Evolutionary conservation across 1,284 basidiomycete species (phyloP).

Genomic region (Leccinum subrobustum): DNA sequence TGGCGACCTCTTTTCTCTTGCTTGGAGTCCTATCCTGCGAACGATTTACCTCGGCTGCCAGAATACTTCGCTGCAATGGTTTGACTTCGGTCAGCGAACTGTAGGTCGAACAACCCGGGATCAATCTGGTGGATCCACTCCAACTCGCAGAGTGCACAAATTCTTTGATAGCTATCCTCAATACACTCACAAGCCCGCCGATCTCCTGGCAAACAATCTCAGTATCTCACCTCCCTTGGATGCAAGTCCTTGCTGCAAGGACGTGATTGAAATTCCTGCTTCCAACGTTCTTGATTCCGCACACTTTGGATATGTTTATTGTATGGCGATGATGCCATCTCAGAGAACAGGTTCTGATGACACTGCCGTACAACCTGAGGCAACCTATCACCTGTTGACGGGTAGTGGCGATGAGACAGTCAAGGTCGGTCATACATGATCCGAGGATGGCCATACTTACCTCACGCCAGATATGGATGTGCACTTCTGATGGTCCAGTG

Average conservation of each 20-base stretch:
- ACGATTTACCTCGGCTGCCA: constrained; percentile 89
- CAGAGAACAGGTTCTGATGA: constrained; percentile 39
- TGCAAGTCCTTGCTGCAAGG: constrained; percentile 31
- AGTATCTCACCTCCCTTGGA: constrained; percentile 27
- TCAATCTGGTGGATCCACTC: constrained; percentile 48
- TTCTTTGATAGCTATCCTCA: constrained; percentile 83
- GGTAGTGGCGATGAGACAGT: constrained; percentile 89
- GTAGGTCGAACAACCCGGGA: constrained; percentile 16
- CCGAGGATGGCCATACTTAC: constrained; percentile 1
- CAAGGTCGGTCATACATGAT: constrained; percentile 50
- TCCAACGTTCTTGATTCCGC: constrained; percentile 81
- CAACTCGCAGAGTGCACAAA: constrained; percentile 63
- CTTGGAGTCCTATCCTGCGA: constrained; percentile 71
- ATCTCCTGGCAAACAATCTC: constrained; percentile 57
- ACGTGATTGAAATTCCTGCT: constrained; percentile 55
- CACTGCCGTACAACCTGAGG: constrained; percentile 33
- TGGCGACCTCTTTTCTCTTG: constrained; percentile 89
- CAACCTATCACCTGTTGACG: constrained; percentile 61
- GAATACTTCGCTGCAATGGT: constrained; percentile 88
- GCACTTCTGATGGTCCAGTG: constrained; percentile 44
- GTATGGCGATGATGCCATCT: constrained; percentile 63
- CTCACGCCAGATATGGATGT: constrained; percentile 68
- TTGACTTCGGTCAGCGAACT: constrained; percentile 50
- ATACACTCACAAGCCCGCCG: constrained; percentile 61
- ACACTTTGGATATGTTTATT: constrained; percentile 94